Evolutionary conservation across 768 basidiomycete species (phyloP), one percentile per base, ranked within the genome.

Genomic region (Hirschioporus abietinus): DNA sequence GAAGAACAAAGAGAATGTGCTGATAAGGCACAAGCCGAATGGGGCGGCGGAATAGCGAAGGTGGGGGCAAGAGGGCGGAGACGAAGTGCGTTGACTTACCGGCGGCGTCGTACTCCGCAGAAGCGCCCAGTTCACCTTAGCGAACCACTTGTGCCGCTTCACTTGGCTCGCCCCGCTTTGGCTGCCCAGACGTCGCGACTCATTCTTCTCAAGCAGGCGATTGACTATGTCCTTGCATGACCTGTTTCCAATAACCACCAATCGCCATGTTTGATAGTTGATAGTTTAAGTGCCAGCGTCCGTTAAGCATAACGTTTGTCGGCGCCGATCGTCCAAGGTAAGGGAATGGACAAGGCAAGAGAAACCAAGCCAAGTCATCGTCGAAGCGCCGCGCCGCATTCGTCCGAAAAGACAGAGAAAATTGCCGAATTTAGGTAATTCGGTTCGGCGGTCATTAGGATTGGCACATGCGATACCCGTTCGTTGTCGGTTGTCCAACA

Each of bases 121-220:
- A 66, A 99, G 82, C 25, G 96, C 97, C 97, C 96, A 99, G 79
- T 94, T 96, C 74, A 96, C 88, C 72, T 94, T 95, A 30, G 82
- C 80, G 81, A 99, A 99, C 97, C 97, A 99, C 76, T 93, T 95
- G 84, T 99, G 97, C 66, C 92, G 90, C 81, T 99, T 99, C 72
- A 99, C 95, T 78, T 99, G 97, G 74, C 95, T 96, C 66, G 97
- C 97, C 27, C 97, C 97, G 71, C 89, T 94, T 78, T 86, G 89
- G 77, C 93, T 94, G 60, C 97, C 97, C 42, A 99, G 77, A 68
- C 97, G 85, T 66, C 86, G 89, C 74, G 85, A 81, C 77, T 99
- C 97, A 71, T 91, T 88, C 81, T 99, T 99, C 83, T 93, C 92
- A 72, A 99, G 80, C 65, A 99, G 76, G 70, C 95, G 92, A 35